Evolutionary conservation across 768 basidiomycete genomes (phyloP), one percentile per base, ranked within the genome.

Genomic region (Rhodosporidiobolus odoratus): DNA sequence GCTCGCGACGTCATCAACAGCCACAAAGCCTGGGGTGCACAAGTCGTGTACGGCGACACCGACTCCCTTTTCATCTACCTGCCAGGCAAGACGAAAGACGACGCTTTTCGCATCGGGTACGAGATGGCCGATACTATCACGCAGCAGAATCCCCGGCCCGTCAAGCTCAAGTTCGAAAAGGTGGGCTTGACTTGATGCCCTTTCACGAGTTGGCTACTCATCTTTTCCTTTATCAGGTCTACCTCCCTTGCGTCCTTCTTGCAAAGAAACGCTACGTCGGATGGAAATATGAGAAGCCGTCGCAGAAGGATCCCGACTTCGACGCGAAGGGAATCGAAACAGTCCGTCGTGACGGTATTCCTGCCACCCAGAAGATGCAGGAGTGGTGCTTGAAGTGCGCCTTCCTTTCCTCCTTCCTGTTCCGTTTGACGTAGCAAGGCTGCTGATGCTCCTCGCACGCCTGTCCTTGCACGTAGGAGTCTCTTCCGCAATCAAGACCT

Each of bases 321-420:
- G 95, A 99, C 75, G 96, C 93, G 10, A 98, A 99, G 65, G 96
- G 96, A 1, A 97, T 99, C 62, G 96, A 99, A 80, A 97, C 93
- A 2, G 90, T 98, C 38, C 85, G 96, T 9, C 83, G 96, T 68
- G 96, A 99, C 76, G 92, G 92, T 16, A 86, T 96, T 38, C 85
- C 86, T 7, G 96, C 93, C 0, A 91, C 92, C 78, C 85, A 87
- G 76, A 97, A 96, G 81, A 93, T 98, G 87, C 86, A 89, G 2
- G 95, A 98, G 79, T 86, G 84, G 9, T 89, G 88, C 75, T 79
- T 97, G 62, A 96, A 93, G 94, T 95, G 75, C 1, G 63, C 43
- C 34, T 32, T 12, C 38, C 23, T 13, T 23, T 27, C 0, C 8
- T 25, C 23, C 35, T 57, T 23, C 37, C 25, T 17, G n/a, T 23